Conservation (phyloP, 805 yeast genomes). For the Alloascoidea africana region DNA sequence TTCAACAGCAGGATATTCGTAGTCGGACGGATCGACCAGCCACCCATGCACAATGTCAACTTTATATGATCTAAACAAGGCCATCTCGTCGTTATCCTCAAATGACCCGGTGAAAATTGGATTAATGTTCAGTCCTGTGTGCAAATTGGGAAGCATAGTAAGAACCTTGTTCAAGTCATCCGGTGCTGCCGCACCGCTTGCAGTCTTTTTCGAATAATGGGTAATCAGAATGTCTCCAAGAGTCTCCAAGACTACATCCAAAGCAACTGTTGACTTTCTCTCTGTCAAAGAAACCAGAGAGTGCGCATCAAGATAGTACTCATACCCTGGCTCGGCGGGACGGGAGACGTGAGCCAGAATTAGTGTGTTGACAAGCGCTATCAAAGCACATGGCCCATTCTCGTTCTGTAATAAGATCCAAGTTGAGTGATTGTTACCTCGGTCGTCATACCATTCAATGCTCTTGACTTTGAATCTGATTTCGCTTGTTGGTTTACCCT, state of each 20-base stretch:
- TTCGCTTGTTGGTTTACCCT: too few relatives aligned
- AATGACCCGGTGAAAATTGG: slow-evolving; percentile 56
- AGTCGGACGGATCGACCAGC: slow-evolving; percentile 34
- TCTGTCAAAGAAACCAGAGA: slow-evolving; percentile 17
- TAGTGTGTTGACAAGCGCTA: slow-evolving; percentile 62
- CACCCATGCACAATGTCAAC: slow-evolving; percentile 72
- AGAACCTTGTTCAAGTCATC: slow-evolving; percentile 28
- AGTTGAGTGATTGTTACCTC: not conserved
- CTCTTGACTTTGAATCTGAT: too few relatives aligned
- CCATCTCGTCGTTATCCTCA: slow-evolving; percentile 32
- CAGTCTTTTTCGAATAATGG: slow-evolving; percentile 12
- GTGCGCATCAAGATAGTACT: slow-evolving; percentile 5
- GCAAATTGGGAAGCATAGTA: slow-evolving; percentile 43
- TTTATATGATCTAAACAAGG: slow-evolving; percentile 42
- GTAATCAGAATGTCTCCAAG: slow-evolving; percentile 32
- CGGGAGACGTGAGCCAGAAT: slow-evolving; percentile 29
- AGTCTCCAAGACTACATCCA: slow-evolving; percentile 28
- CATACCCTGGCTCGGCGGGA: slow-evolving; percentile 11
- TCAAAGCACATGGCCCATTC: slow-evolving; percentile 82
- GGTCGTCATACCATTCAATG: not conserved
- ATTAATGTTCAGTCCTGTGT: slow-evolving; percentile 58
- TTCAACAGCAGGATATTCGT: slow-evolving; percentile 21
- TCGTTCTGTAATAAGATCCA: slow-evolving; percentile 54
- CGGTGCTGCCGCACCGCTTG: slow-evolving; percentile 9
- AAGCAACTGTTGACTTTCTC: slow-evolving; percentile 16